Percentiles rank a stretch among this genome's conserved stretches.
Evolutionary conservation across 1,284 basidiomycete genomes (phyloP).

Genomic region (Mycena citricolor): DNA sequence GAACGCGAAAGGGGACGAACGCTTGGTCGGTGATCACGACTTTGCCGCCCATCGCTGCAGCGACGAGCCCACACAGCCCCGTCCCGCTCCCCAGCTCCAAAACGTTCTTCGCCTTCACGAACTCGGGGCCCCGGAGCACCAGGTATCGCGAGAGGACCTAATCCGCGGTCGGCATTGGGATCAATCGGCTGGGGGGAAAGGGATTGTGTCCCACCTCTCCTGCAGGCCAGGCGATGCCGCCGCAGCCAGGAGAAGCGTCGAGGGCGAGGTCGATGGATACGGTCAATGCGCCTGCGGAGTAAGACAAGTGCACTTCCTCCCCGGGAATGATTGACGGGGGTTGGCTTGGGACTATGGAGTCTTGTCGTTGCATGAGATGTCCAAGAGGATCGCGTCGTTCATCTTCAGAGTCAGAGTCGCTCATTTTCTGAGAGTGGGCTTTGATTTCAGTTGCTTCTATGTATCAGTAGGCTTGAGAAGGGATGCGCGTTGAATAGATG

Average conservation of each 20-base stretch:
- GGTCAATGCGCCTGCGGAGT: slow-evolving; percentile 34
- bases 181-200: slow-evolving; percentile 12
- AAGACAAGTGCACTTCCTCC: slow-evolving; percentile 48
- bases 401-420: slow-evolving; percentile 18
- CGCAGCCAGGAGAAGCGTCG: slow-evolving; percentile 85
- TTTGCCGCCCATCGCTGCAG: slow-evolving; percentile 63
- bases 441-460: no score
- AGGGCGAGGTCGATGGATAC: slow-evolving; percentile 55
- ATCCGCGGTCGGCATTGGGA: slow-evolving; percentile 12
- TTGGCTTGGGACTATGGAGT: slow-evolving; percentile 53
- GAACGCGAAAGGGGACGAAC: slow-evolving; percentile 48
- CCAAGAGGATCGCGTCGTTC: slow-evolving; percentile 17
- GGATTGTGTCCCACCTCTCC: slow-evolving; percentile 62
- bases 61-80: slow-evolving; percentile 85
- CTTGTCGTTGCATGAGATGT: slow-evolving; percentile 24
- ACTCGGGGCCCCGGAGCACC: slow-evolving; percentile 49
- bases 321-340: slow-evolving; percentile 48
- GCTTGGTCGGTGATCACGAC: slow-evolving; percentile 89
- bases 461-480: no score
- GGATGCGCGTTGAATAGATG: no score
- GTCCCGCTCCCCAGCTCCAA: slow-evolving; percentile 86
- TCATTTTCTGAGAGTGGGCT: no score
- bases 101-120: slow-evolving; percentile 56
- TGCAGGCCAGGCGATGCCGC: slow-evolving; percentile 90
- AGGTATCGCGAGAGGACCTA: slow-evolving; percentile 81